Base-by-base conservation (phyloP, 2,329 filamentous ascomycete species). In the Trichoderma koningii region DNA sequence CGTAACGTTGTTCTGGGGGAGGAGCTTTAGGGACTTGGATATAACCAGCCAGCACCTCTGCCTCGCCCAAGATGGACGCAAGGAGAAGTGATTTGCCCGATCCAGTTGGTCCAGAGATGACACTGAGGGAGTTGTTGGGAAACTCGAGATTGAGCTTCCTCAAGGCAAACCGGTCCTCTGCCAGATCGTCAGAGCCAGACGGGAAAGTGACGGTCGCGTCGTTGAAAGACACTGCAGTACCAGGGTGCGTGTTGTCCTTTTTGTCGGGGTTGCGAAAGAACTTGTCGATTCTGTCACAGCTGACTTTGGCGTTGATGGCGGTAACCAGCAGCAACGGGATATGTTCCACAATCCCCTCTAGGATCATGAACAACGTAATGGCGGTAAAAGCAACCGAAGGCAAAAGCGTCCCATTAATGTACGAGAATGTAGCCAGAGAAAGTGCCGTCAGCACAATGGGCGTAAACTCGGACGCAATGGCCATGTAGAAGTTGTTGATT, bases 71-170 rank as follows among this genome's bases (percentile, higher is more conserved):
- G 3, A 68, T 44, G 12, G 65, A 51, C 14, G 44, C 48, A 12
- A 67, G 28, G 3, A 68, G 61, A 1, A 68, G 47, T 23, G 55
- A 59, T 26, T 68, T 67, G 14, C 66, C 66, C n/a, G 55, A 59
- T 2, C 56, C 65, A 19, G 66, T 68, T 3, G 66, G 59, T 7
- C 66, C 66, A 19, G 66, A 57, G 15, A 68, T 47, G 5, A 68
- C 48, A 42, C 66, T 68, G 1, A 68, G 15, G 7, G 42, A 14
- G 10, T 55, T 38, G 30, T 7, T 51, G 28, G 66, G 66, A 42
- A 68, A 68, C 1, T 55, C 52, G 1, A 63, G 50, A n/a, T 53
- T 34, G n/a, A 66, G 41, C 15, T 48, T 64, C 2, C 55, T 14
- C 10, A 68, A 55, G 2, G 45, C 19, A 47, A 68, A 68, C 0